Conservation (phyloP, 305 asterid species). For the Fraxinus albicans region DNA sequence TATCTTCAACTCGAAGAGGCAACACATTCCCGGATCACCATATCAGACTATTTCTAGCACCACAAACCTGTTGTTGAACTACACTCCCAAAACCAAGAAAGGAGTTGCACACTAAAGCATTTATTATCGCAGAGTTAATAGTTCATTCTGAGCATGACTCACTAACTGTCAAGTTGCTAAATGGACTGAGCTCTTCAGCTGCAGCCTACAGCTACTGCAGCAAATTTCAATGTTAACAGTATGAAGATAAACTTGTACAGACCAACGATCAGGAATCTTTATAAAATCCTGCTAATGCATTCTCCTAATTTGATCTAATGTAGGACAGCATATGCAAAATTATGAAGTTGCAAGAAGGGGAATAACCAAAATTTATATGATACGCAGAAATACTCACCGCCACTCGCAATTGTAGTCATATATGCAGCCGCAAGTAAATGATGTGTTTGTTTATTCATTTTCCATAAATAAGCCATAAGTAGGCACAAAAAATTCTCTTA, state of each 20-base stretch:
- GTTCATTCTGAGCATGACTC: neutral
- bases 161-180: neutral
- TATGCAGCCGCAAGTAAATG: neutral
- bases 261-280: neutral
- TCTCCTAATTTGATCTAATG: neutral
- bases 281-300: neutral
- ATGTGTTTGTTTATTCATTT: neutral
- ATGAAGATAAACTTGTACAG: neutral
- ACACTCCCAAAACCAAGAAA: neutral
- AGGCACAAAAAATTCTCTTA: neutral
- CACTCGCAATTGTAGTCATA: neutral
- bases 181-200: neutral
- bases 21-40: neutral
- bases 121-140: neutral
- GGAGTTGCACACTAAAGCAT: neutral
- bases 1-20: neutral
- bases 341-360: neutral
- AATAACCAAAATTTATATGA: neutral
- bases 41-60: neutral
- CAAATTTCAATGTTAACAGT: neutral
- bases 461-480: neutral
- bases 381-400: neutral
- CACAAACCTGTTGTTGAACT: neutral
- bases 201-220: neutral
- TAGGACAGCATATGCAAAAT: neutral